Base-by-base conservation (phyloP, 2,329 filamentous ascomycete species). In the Drechslerella stenobrocha region DNA sequence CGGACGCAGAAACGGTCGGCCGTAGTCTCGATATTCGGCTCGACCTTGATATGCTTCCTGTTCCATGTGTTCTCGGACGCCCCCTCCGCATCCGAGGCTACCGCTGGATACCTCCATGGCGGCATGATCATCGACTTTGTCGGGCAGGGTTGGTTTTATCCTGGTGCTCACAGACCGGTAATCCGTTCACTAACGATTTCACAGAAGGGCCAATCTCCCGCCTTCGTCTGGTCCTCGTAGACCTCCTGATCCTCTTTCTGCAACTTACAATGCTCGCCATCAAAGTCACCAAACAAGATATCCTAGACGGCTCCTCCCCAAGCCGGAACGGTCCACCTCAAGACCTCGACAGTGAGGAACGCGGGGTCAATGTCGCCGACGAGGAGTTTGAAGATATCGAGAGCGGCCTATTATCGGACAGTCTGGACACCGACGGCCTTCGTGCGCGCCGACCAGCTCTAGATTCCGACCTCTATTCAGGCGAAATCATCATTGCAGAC, bases 101-200 rank as follows among this genome's bases (percentile, higher is more conserved):
- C 83, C 64, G 79, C 83, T 52, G 85, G 84, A 22, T 87, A 87
- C 73, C 79, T 87, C 22, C 85, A 87, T 70, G 85, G 85, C 22
- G 85, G 85, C 30, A 78, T 87, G 51, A 79, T 87, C 22, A 81
- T 87, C 71, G 85, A 88, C 73, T 85, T 88, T 71, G 79, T 88
- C 71, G 85, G 85, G 11, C 85, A 88, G 74, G 81, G 72, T 73
- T 50, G 28, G 69, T 57, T 45, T n/a, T 30, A 30, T 46, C 52
- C n/a, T n/a, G n/a, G n/a, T n/a, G n/a, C n/a, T n/a, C n/a, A n/a
- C n/a, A n/a, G n/a, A n/a, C n/a, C n/a, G n/a, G n/a, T n/a, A n/a
- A n/a, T n/a, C n/a, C n/a, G n/a, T n/a, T n/a, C n/a, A n/a, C n/a
- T n/a, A n/a, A n/a, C n/a, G n/a, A n/a, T n/a, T n/a, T 37, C 48